Base-by-base conservation (phyloP, 768 basidiomycete species). In the Phylloporus sp. region DNA sequence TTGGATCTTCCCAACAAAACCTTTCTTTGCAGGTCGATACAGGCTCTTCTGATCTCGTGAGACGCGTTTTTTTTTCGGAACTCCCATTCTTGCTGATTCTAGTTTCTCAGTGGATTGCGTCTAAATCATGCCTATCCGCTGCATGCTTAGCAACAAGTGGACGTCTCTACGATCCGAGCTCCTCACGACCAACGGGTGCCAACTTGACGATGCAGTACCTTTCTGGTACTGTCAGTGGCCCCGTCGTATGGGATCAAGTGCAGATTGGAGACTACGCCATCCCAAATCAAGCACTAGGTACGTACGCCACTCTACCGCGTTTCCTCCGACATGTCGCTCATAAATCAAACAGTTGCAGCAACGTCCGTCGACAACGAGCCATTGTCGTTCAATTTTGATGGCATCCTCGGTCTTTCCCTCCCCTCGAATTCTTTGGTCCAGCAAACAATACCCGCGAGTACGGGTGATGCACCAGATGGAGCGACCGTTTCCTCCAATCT, bases 1-100 rank as follows among this genome's bases (percentile, higher is more conserved):
- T 87, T 20, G 86, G 87, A 10, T 43, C 62, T 7, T 64, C 60
- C 9, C 58, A 58, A 26, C 75, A 84, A 45, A 73, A 71, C 20
- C 65, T 84, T 20, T 80, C 76, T 6, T 66, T 90, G 3, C 86
- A 89, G 58, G 75, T 90, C 29, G 88, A 91, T 56, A 87, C 84
- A 0, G 89, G 89, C 23, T 90, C 89, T 0, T 86, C 86, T 0
- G 88, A 91, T 67, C 71, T 88, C 21, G 86, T 88, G 48, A 55
- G 79, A 70, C 24, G 9, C 26, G 26, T 26, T n/a, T 42, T 50
- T 24, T 32, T 37, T 28, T 44, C n/a, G n/a, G 1, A 20, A 9
- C n/a, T 31, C 35, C 17, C 9, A 14, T 37, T 39, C 39, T 42
- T 31, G 35, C 17, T 49, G 24, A 39, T 41, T n/a, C 42, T 6